Percentiles rank a stretch among this genome's conserved stretches.
Conservation (phyloP, 306 rosid species). For the Morella rubra region DNA sequence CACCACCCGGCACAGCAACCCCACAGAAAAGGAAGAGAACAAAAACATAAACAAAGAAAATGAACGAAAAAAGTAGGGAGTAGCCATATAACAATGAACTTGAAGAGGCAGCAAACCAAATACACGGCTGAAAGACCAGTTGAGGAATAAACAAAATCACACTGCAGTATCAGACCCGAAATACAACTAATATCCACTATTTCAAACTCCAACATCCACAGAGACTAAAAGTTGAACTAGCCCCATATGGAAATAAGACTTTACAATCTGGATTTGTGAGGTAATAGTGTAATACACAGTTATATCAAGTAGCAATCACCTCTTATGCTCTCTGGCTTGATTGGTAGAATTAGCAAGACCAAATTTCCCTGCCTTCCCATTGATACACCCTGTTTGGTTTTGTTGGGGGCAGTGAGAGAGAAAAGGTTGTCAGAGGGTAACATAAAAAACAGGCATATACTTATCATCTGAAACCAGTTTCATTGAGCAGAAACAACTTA, state of each 20-base stretch:
- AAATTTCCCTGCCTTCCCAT: conserved; percentile 42
- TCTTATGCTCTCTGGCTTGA: conserved; percentile 48
- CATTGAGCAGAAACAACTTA: too few species aligned
- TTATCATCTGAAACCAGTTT: too few species aligned
- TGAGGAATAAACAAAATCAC: background rate
- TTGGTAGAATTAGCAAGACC: conserved; percentile 31
- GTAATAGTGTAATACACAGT: conserved; percentile 6
- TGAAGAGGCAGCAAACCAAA: conserved; percentile 13
- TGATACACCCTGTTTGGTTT: conserved; percentile 47
- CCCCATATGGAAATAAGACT: conserved; percentile 3
- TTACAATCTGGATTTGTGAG: conserved; percentile 6
- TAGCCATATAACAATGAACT: background rate
- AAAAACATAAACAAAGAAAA: background rate
- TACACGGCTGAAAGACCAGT: conserved; percentile 2
- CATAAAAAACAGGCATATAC: too few species aligned
- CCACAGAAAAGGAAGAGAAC: too few species aligned
- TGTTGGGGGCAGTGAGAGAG: background rate
- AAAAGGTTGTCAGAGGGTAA: background rate
- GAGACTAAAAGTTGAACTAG: background rate
- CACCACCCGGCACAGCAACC: too few species aligned
- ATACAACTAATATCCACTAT: conserved; percentile 1
- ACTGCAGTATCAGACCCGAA: background rate
- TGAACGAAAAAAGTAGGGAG: background rate
- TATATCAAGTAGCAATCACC: conserved; percentile 49
- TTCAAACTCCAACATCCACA: conserved; percentile 1